A percentile compares a stretch with the other conserved stretches of the same genome.
Conservation (phyloP, 768 basidiomycete species). For the Clavaria fumosa region DNA sequence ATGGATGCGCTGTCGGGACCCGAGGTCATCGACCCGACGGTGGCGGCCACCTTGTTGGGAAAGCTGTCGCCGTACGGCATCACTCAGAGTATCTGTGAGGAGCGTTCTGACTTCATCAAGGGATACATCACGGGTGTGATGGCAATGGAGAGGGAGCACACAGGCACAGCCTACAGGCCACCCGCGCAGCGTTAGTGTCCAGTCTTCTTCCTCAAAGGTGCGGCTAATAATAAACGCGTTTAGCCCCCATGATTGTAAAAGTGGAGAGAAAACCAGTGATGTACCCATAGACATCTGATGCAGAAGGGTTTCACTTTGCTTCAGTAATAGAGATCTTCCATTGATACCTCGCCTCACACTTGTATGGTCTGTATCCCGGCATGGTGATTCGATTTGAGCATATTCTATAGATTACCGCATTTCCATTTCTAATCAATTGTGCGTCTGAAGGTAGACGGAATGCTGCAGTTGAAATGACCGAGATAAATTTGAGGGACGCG, state of each 20-base stretch:
- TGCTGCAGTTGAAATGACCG: neutral
- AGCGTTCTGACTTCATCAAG: conserved; percentile 19
- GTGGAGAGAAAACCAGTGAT: too few species aligned
- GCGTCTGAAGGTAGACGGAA: neutral
- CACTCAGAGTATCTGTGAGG: conserved; percentile 14
- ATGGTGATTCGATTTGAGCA: too few species aligned
- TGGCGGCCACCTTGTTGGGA: conserved; percentile 21
- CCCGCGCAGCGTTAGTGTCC: neutral
- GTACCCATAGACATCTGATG: too few species aligned
- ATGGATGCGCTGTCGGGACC: too few species aligned
- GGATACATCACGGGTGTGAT: conserved; percentile 21
- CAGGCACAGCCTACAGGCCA: neutral
- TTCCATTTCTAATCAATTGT: neutral
- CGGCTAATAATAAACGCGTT: too few species aligned
- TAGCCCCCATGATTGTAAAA: too few species aligned
- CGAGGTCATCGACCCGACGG: conserved; percentile 36
- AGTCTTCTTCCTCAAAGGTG: conserved; percentile 1
- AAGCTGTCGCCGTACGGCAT: conserved; percentile 10
- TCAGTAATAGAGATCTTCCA: too few species aligned
- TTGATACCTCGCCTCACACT: too few species aligned
- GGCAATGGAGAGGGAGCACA: conserved; percentile 10
- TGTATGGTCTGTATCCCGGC: too few species aligned
- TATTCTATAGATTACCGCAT: too few species aligned
- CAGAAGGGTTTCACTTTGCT: too few species aligned
- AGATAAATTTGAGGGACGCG: conserved; percentile 8